phyloP scores from a whole-genome alignment of 768 basidiomycete genomes.

The Tulasnella sp. region DNA sequence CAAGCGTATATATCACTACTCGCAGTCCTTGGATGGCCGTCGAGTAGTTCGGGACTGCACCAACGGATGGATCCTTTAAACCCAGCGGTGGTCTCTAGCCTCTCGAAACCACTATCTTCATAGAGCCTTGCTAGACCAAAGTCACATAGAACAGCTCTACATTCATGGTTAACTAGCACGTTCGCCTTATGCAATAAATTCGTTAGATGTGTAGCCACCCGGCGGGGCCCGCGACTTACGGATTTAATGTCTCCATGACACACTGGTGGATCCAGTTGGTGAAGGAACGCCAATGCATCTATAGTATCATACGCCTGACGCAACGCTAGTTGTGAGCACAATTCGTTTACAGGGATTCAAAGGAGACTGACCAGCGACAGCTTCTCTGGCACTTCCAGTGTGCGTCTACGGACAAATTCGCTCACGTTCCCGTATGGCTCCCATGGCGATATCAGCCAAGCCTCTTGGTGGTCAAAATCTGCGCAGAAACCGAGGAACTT shows the following conservation, averaged over 20 bases:
- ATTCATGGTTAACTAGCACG: neutral
- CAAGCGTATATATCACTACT: slow-evolving; percentile 15
- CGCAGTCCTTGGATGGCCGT: neutral
- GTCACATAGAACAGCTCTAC: neutral
- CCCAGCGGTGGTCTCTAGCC: neutral
- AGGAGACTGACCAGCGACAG: too few relatives aligned
- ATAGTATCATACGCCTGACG: neutral
- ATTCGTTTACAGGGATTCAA: too few relatives aligned
- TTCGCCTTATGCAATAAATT: neutral
- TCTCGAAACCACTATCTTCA: neutral
- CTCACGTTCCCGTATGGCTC: too few relatives aligned
- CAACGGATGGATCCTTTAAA: slow-evolving; percentile 20
- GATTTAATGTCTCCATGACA: slow-evolving; percentile 22
- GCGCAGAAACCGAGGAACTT: neutral
- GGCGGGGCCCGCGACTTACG: neutral
- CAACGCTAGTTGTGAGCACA: too few relatives aligned
- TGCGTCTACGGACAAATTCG: too few relatives aligned
- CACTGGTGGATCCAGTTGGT: neutral
- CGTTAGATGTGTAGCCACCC: too few relatives aligned
- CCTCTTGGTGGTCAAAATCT: too few relatives aligned
- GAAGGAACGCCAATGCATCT: neutral
- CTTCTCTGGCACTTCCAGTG: too few relatives aligned
- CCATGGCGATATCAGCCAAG: too few relatives aligned
- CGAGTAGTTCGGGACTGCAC: slow-evolving; percentile 17
- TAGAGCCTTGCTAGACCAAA: neutral